A percentile compares a stretch with the other conserved stretches of the same genome.
Conservation (phyloP, 139 green algal species). For the Chlorella sp. region DNA sequence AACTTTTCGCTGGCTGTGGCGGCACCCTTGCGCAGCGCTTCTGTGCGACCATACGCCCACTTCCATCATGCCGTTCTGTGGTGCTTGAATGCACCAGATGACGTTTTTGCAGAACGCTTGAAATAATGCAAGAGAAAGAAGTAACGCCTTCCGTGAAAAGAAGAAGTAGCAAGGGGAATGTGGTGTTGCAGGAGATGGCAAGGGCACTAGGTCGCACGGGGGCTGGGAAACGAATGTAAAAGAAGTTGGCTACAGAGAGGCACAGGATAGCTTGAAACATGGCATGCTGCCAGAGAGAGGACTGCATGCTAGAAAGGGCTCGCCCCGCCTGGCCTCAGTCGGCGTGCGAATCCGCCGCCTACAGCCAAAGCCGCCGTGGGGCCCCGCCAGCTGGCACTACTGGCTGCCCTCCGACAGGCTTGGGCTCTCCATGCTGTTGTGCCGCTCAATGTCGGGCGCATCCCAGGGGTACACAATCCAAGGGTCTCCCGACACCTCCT, state of each 20-base stretch:
- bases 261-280: background rate
- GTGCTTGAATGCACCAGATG: too few species aligned
- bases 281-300: too few species aligned
- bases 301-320: too few species aligned
- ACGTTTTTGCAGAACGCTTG: too few species aligned
- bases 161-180: background rate
- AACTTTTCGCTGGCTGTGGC: too few species aligned
- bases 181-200: background rate
- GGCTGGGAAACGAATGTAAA: background rate
- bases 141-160: background rate
- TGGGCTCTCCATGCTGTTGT: background rate
- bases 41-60: too few species aligned
- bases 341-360: background rate
- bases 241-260: background rate
- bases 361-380: background rate
- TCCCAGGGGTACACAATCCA: conserved; percentile 32
- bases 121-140: background rate
- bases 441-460: conserved; percentile 18
- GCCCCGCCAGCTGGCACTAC: background rate
- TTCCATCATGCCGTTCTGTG: too few species aligned
- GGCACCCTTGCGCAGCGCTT: too few species aligned
- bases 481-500: background rate
- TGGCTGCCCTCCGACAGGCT: background rate
- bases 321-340: background rate
- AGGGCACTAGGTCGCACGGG: too few species aligned